Evolutionary conservation across 257 asterid species (phyloP).

Genomic region (Gynochthodes officinalis): DNA sequence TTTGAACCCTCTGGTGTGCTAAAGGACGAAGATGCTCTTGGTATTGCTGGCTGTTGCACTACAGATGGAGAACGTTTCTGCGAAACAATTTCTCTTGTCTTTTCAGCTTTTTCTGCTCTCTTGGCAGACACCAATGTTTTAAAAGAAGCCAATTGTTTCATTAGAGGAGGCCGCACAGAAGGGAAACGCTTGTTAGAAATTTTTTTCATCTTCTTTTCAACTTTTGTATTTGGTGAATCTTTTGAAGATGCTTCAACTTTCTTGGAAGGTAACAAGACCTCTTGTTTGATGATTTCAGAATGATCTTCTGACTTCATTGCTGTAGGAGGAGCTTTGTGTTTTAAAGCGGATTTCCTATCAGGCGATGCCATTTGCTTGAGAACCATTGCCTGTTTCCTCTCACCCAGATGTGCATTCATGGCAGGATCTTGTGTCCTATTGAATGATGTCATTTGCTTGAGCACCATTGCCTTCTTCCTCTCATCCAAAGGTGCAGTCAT

Average conservation of each 20-base stretch:
- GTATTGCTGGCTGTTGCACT: slow-evolving; percentile 19
- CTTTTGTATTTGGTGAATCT: slow-evolving; percentile 27
- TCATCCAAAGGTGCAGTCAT: not conserved
- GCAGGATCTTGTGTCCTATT: not conserved
- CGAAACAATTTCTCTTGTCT: slow-evolving; percentile 21
- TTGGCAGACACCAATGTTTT: slow-evolving; percentile 7
- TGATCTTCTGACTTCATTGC: slow-evolving; percentile 35
- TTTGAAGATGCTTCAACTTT: slow-evolving; percentile 32
- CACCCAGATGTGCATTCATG: not conserved
- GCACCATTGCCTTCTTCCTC: not conserved
- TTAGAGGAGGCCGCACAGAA: slow-evolving; percentile 14
- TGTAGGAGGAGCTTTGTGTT: slow-evolving; percentile 23
- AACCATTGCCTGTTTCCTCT: not conserved
- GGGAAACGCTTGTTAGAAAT: slow-evolving; percentile 26
- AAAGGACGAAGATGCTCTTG: slow-evolving; percentile 30
- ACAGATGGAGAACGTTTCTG: slow-evolving; percentile 21
- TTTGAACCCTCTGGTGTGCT: slow-evolving; percentile 28
- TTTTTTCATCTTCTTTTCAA: slow-evolving; percentile 28
- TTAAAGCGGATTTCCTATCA: slow-evolving; percentile 8
- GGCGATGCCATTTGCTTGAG: not conserved
- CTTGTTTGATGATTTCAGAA: slow-evolving; percentile 60
- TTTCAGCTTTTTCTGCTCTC: slow-evolving; percentile 27
- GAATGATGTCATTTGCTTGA: not conserved
- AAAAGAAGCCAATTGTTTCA: not conserved
- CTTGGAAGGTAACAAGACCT: slow-evolving; percentile 34